A percentile compares a stretch with the other conserved stretches of the same genome.
phyloP scores from a whole-genome alignment of 1,139 yeast genomes.

The Diutina rugosa region DNA sequence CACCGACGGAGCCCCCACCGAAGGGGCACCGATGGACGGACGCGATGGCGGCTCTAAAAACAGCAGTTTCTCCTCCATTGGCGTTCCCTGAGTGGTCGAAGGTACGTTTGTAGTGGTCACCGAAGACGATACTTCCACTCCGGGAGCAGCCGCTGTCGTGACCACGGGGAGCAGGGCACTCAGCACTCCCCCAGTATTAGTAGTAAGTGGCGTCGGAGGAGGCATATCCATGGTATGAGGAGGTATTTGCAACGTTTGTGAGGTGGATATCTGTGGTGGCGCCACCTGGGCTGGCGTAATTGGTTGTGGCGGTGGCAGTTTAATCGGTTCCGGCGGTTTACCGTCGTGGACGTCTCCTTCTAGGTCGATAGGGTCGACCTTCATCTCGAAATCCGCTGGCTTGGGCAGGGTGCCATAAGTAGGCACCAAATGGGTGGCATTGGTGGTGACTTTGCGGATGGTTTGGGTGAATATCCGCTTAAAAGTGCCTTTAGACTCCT shows the following conservation, averaged over 20 bases:
- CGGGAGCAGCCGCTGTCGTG: not conserved
- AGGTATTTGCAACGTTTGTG: not conserved
- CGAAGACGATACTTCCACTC: not conserved
- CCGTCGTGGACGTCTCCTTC: not conserved
- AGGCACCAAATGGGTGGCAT: slow-evolving; percentile 28
- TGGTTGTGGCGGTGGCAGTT: not conserved
- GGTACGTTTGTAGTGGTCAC: not conserved
- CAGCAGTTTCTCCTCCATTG: not conserved
- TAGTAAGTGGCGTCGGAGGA: not conserved
- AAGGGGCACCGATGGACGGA: not conserved
- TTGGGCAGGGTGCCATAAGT: slow-evolving; percentile 11
- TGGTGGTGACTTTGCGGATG: slow-evolving; percentile 30
- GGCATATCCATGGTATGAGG: not conserved
- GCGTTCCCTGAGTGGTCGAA: not conserved
- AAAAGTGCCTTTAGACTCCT: slow-evolving; percentile 15
- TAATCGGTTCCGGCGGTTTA: not conserved
- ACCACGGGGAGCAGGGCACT: not conserved
- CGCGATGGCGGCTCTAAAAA: not conserved
- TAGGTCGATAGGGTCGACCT: not conserved
- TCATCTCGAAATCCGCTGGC: slow-evolving; percentile 3
- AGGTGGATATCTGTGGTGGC: not conserved
- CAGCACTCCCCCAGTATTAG: not conserved
- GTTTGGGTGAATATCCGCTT: slow-evolving; percentile 24
- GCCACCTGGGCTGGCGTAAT: not conserved
- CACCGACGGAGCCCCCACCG: not conserved